phyloP scores from a whole-genome alignment of 257 asterid species.

The Solanum sitiens region DNA sequence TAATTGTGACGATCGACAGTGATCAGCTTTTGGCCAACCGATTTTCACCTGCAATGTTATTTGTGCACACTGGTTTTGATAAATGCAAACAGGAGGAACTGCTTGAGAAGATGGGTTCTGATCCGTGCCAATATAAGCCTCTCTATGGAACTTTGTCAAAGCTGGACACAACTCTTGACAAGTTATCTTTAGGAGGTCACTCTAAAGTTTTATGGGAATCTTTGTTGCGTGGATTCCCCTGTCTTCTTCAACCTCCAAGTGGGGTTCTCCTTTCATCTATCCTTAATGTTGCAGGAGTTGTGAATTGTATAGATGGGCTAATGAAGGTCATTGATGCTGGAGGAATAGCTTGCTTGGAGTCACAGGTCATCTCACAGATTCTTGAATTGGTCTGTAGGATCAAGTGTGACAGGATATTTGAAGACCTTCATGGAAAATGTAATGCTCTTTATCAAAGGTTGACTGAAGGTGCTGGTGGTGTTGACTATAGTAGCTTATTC shows the following conservation, averaged over 20 bases:
- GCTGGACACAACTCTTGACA: conserved; percentile 40
- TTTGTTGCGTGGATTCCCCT: conserved; percentile 79
- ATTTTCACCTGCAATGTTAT: conserved; percentile 54
- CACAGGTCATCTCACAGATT: conserved; percentile 43
- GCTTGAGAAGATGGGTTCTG: conserved; percentile 43
- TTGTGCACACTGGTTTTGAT: conserved; percentile 52
- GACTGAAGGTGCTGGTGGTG: conserved; percentile 48
- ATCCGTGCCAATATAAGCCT: conserved; percentile 37
- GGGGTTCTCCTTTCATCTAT: conserved; percentile 74
- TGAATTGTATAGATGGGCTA: conserved; percentile 47
- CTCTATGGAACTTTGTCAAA: conserved; percentile 46
- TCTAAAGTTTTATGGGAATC: conserved; percentile 65
- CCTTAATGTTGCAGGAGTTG: conserved; percentile 52
- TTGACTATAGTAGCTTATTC: conserved; percentile 55
- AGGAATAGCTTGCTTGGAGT: conserved; percentile 35
- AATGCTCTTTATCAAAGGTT: conserved; percentile 51
- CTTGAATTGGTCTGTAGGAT: conserved; percentile 62
- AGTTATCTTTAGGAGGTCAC: conserved; percentile 47
- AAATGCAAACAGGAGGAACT: conserved; percentile 47
- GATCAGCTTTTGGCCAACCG: conserved; percentile 27
- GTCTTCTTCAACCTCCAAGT: conserved; percentile 35
- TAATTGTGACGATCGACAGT: conserved; percentile 34
- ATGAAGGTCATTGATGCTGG: conserved; percentile 41
- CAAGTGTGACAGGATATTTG: conserved; percentile 74
- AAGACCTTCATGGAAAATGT: conserved; percentile 49